Evolutionary conservation across 176 grass and related monocot genomes (phyloP).

Genomic region (Microstegium vimineum): DNA sequence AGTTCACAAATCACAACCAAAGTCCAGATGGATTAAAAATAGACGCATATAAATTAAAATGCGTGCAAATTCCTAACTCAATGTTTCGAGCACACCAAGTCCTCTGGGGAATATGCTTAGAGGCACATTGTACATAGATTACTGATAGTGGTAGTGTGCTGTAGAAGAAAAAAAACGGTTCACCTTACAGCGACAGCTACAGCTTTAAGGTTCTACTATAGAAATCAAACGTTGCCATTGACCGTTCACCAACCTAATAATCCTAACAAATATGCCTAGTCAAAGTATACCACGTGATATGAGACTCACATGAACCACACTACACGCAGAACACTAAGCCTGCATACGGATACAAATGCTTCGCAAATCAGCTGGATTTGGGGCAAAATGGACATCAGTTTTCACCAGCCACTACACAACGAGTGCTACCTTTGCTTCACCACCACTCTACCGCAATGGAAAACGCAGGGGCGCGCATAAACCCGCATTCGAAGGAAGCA

Average conservation of each 20-base stretch:
- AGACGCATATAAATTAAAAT: neutral
- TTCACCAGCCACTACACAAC: neutral
- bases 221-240: neutral
- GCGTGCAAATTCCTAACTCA: neutral
- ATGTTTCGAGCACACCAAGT: neutral
- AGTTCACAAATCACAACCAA: neutral
- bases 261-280: neutral
- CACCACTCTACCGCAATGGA: neutral
- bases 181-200: neutral
- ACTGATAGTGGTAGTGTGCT: neutral
- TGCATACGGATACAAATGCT: neutral
- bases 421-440: constrained; percentile 9
- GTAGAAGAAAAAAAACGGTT: neutral
- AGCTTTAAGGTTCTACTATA: neutral
- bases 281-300: neutral
- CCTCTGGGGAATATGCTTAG: neutral
- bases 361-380: neutral
- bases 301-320: neutral
- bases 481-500: neutral
- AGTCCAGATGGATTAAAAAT: neutral
- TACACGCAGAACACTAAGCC: neutral
- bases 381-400: constrained; percentile 13
- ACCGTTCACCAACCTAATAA: constrained; percentile 13
- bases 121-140: neutral
- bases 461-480: neutral